Conservation (phyloP, 2,329 filamentous ascomycete species). For the Teratosphaeria zuluensis region DNA sequence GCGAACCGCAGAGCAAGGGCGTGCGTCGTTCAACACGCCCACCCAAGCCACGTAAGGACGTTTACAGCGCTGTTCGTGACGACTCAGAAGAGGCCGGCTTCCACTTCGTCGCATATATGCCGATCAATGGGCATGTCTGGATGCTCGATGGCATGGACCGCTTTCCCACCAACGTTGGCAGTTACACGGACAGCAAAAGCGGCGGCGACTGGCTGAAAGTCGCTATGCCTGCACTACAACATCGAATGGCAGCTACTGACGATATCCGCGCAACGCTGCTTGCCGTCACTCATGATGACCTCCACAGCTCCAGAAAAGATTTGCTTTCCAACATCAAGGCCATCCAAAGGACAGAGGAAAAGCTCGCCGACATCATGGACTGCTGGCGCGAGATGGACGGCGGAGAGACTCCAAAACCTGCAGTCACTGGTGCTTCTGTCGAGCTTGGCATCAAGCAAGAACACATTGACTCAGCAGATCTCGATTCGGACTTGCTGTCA, state of each 20-base stretch:
- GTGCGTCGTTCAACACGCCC: constrained; percentile 16
- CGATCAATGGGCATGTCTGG: constrained; percentile 66
- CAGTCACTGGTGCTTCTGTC: constrained; percentile 9
- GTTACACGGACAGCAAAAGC: constrained; percentile 27
- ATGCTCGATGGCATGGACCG: constrained; percentile 76
- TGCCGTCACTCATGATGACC: constrained; percentile 60
- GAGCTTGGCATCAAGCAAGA: constrained; percentile 17
- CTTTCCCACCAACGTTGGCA: constrained; percentile 57
- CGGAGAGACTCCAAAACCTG: constrained; percentile 12
- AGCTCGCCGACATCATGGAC: constrained; percentile 29
- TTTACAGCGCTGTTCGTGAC: constrained; percentile 36
- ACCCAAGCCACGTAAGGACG: constrained; percentile 28
- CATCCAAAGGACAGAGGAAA: constrained; percentile 31
- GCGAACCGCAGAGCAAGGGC: constrained; percentile 2
- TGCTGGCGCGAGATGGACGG: constrained; percentile 35
- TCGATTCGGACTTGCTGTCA: constrained; percentile 17
- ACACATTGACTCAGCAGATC: constrained; percentile 26
- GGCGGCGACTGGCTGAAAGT: constrained; percentile 55
- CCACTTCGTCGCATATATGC: constrained; percentile 86
- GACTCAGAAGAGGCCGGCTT: constrained; percentile 54
- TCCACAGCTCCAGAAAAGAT: constrained; percentile 37
- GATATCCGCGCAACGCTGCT: constrained; percentile 69
- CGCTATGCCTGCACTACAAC: constrained; percentile 54
- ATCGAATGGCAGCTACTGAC: constrained; percentile 56
- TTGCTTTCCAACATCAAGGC: constrained; percentile 36